phyloP scores from a whole-genome alignment of 306 rosid species.

The Corylus heterophylla region DNA sequence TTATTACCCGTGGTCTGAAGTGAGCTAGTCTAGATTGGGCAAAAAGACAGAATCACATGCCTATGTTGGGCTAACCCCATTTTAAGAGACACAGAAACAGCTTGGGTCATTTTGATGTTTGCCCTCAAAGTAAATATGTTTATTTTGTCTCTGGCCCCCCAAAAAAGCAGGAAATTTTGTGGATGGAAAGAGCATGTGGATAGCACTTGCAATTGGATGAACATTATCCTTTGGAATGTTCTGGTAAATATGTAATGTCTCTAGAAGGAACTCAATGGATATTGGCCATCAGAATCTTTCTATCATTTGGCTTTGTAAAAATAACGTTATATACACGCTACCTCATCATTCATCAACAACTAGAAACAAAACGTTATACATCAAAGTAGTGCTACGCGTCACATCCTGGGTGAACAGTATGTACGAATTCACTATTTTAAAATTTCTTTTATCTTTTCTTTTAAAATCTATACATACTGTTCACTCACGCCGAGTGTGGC shows the following conservation, averaged over 20 bases:
- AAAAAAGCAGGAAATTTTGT: not conserved
- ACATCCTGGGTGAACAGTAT: too few species aligned
- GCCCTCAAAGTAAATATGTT: not conserved
- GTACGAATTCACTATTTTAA: too few species aligned
- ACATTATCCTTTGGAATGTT: not conserved
- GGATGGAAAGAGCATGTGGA: not conserved
- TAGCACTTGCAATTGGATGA: not conserved
- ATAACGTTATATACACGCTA: too few species aligned
- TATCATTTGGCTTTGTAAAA: not conserved
- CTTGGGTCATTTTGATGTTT: not conserved
- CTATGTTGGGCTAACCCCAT: constrained; percentile 5
- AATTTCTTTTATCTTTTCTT: too few species aligned
- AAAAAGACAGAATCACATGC: constrained; percentile 3
- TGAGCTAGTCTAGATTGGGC: constrained; percentile 2
- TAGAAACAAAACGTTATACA: too few species aligned
- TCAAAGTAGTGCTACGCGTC: too few species aligned
- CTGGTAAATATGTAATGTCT: not conserved
- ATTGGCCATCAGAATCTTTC: not conserved
- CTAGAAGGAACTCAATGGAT: not conserved
- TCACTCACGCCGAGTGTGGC: too few species aligned
- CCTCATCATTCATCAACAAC: too few species aligned
- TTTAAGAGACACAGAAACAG: constrained; percentile 11
- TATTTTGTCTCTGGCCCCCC: not conserved
- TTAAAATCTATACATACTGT: too few species aligned
- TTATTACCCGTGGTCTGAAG: constrained; percentile 1